Percentiles rank a stretch among this genome's conserved stretches.
phyloP scores from a whole-genome alignment of 805 yeast species.

The Debaryomyces hansenii region DNA sequence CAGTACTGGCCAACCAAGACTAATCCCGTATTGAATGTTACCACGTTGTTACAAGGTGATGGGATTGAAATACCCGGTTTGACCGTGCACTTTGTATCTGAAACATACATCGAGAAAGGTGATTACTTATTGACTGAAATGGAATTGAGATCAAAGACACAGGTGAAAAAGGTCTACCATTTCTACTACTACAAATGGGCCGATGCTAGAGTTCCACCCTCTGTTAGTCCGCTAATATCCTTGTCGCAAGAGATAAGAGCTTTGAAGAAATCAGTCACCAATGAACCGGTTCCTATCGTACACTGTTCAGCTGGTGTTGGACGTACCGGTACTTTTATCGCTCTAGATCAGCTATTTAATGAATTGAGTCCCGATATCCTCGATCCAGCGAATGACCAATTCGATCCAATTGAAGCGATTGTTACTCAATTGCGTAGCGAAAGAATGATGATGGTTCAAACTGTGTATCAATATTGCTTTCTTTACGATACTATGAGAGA shows the following conservation, averaged over 20 bases:
- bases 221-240: conserved; percentile 28
- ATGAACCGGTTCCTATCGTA: conserved; percentile 22
- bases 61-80: conserved; percentile 19
- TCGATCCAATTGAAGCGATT: conserved; percentile 28
- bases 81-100: conserved; percentile 15
- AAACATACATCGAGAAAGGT: conserved; percentile 13
- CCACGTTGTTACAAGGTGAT: conserved; percentile 17
- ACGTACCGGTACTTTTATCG: conserved; percentile 42
- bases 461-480: conserved; percentile 34
- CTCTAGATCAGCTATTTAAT: conserved; percentile 32
- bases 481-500: conserved; percentile 30
- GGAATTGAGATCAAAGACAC: conserved; percentile 16
- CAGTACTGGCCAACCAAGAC: conserved; percentile 40
- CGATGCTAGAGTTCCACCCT: conserved; percentile 41
- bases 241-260: conserved; percentile 19
- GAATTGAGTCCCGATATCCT: neutral
- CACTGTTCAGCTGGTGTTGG: conserved; percentile 55
- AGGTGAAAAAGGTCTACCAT: conserved; percentile 33
- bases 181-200: conserved; percentile 46
- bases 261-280: conserved; percentile 2
- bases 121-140: conserved; percentile 28
- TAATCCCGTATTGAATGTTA: conserved; percentile 17
- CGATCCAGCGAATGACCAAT: neutral
- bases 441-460: conserved; percentile 48
- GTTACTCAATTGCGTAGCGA: conserved; percentile 28